Conservation (phyloP, 2,329 filamentous ascomycete species). For the Ophiostoma ulmi region DNA sequence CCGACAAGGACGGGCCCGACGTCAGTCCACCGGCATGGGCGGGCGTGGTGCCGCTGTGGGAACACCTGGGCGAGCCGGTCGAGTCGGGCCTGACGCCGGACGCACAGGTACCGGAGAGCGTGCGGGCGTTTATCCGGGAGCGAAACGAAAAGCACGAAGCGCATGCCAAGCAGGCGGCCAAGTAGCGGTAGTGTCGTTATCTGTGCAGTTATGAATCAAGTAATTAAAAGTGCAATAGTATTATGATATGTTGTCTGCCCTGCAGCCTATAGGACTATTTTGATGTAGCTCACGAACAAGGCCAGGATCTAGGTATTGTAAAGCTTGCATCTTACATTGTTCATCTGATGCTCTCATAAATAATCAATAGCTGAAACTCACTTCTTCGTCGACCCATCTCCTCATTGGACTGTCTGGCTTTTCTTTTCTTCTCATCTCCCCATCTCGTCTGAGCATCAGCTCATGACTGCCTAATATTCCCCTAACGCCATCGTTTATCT, state of each 20-base stretch:
- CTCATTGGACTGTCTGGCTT: not conserved
- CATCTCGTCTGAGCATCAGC: not conserved
- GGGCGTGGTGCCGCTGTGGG: constrained; percentile 27
- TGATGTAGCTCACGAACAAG: too few relatives aligned
- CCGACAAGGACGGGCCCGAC: constrained; percentile 24
- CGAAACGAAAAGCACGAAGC: constrained; percentile 22
- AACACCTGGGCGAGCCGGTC: constrained; percentile 26
- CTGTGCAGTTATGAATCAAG: too few relatives aligned
- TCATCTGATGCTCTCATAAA: too few relatives aligned
- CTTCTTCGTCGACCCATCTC: not conserved
- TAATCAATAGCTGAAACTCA: too few relatives aligned
- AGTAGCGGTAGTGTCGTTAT: not conserved
- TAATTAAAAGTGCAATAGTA: too few relatives aligned
- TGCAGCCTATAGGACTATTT: too few relatives aligned
- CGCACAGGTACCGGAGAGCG: constrained; percentile 17
- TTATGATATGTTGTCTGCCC: not conserved
- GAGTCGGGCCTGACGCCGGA: constrained; percentile 25
- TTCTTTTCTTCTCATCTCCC: not conserved
- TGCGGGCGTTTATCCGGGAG: constrained; percentile 18
- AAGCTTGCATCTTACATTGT: too few relatives aligned
- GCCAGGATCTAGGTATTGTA: too few relatives aligned
- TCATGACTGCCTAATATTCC: not conserved
- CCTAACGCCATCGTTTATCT: too few relatives aligned
- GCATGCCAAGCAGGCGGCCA: constrained; percentile 19
- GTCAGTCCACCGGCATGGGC: constrained; percentile 22